Percentiles rank a stretch among this genome's conserved stretches.
These are phyloP conservation scores for Rhododendron henanense DNA, from an alignment of 148 eudicot genomes.

Conservation along the genomic window DNA sequence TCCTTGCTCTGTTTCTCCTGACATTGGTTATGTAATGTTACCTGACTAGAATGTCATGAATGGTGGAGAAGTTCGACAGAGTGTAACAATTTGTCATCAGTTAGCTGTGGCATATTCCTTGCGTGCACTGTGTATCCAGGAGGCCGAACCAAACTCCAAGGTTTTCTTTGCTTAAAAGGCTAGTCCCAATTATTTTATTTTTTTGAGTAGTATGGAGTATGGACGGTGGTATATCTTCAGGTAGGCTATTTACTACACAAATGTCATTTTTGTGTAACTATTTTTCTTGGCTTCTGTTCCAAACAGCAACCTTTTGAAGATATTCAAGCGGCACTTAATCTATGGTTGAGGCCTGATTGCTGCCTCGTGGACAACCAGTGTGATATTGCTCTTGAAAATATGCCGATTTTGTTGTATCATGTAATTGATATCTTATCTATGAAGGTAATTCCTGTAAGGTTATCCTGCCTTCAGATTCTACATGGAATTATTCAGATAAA, in stretches of 20 bases:
- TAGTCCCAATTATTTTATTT: conserved; percentile 4
- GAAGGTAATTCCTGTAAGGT: conserved; percentile 45
- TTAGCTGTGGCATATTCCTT: conserved; percentile 61
- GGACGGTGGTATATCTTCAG: neutral
- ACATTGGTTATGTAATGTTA: conserved; percentile 2
- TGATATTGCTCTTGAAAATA: conserved; percentile 36
- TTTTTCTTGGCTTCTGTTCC: conserved; percentile 14
- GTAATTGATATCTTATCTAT: conserved; percentile 72
- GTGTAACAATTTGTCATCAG: conserved; percentile 32
- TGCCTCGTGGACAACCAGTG: conserved; percentile 27
- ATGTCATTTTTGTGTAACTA: neutral
- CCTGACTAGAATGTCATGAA: conserved; percentile 36
- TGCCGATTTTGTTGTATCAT: conserved; percentile 58
- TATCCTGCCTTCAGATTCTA: conserved; percentile 1
- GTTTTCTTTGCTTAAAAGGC: conserved; percentile 26
- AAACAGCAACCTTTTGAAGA: conserved; percentile 54
- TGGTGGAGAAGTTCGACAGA: conserved; percentile 19
- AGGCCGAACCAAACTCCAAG: conserved; percentile 61
- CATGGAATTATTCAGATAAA: neutral
- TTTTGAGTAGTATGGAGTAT: neutral
- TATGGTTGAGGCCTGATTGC: conserved; percentile 44
- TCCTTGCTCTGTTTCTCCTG: neutral
- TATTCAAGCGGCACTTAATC: conserved; percentile 46
- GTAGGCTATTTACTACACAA: neutral
- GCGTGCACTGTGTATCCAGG: conserved; percentile 71